Evolutionary conservation across 2,329 filamentous ascomycete genomes (phyloP), one percentile per base, ranked within the genome.

Genomic region (Clarireedia paspali): DNA sequence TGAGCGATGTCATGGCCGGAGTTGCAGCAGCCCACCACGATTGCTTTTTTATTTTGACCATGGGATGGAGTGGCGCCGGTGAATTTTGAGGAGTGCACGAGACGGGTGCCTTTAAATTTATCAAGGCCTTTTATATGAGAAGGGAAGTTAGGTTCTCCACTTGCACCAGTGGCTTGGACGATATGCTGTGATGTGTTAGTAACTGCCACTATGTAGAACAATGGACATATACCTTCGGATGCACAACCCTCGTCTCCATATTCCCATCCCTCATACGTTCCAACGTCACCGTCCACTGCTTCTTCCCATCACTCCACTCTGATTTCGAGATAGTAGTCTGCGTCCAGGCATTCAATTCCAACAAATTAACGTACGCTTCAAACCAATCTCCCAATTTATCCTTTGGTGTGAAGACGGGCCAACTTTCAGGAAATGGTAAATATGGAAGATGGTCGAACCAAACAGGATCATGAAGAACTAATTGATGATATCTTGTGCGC

Each of bases 371-470:
- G 61, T 88, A 88, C 0, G 77, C 72, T 62, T 87, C 84, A 57
- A 88, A 82, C 71, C 82, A 89, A 48, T 87, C 81, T 1, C 75
- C 85, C 0, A 88, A 72, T 65, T 88, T 88, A 67, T 88, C 84
- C 64, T 88, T 88, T 4, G 84, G 83, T 0, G 84, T 86, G 67
- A 85, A 88, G 17, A 85, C 72, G 3, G 85, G 85, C 84, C 85
- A 89, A 50, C 75, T 76, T 0, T 75, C 65, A 0, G 85, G 85
- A 64, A 88, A 89, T 0, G 73, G 72, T 3, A 89, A 61, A 65
- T 86, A 88, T 0, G 85, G 81, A 70, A 87, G 71, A 64, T 83
- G 79, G 57, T 80, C 77, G 57, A 75, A 79, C 73, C 65, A 62
- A 2, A 87, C 80, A 0, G 84, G 82, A 63, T 88, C 85, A 62